phyloP scores from a whole-genome alignment of 371 early-diverging fungal species.

The Mortierella sp. region DNA sequence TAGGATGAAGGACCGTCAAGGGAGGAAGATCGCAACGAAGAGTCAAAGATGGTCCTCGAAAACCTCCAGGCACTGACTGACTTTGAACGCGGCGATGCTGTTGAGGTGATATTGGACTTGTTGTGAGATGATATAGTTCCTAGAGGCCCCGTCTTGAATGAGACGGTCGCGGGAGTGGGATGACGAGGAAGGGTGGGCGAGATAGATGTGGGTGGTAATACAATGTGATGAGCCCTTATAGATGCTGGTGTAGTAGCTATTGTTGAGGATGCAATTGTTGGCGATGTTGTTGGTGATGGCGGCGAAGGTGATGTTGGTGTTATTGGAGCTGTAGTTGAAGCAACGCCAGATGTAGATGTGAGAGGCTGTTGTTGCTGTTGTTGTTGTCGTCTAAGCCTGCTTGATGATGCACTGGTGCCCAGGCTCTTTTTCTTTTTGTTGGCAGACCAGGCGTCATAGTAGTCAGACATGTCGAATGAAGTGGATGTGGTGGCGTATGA shows the following conservation, averaged over 20 bases:
- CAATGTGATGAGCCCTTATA: not conserved
- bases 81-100: not conserved
- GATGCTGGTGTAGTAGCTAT: not conserved
- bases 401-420: slow-evolving; percentile 5
- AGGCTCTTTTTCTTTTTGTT: slow-evolving; percentile 33
- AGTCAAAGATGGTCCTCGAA: slow-evolving; percentile 28
- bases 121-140: not conserved
- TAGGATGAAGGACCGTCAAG: slow-evolving; percentile 2
- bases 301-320: slow-evolving; percentile 4
- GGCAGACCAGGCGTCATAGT: slow-evolving; percentile 55
- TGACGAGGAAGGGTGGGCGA: slow-evolving; percentile 21
- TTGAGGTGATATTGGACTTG: not conserved
- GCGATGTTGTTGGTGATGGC: not conserved
- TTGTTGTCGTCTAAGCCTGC: slow-evolving; percentile 13
- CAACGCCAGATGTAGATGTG: not conserved
- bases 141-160: not conserved
- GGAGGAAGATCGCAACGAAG: slow-evolving; percentile 3
- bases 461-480: slow-evolving; percentile 33
- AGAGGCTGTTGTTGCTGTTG: not conserved
- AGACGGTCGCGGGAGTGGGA: not conserved
- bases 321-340: not conserved
- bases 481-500: not conserved
- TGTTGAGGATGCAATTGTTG: not conserved
- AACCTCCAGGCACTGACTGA: slow-evolving; percentile 21
- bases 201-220: not conserved